Conservation (phyloP, 1,284 basidiomycete species). For the Phellopilus nigrolimitatus region DNA sequence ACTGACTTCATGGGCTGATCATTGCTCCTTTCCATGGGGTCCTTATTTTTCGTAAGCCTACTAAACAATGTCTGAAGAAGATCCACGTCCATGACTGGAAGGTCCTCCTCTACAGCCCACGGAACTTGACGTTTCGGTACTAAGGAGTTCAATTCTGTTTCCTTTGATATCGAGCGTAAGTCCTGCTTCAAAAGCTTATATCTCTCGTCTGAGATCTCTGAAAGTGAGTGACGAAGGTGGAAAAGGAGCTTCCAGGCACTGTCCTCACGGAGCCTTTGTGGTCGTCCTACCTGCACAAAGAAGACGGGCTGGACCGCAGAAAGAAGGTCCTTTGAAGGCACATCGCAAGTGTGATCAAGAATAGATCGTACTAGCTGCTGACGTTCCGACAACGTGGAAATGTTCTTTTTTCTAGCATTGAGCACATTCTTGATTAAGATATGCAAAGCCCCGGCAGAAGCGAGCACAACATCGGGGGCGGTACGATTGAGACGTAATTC, state of each 20-base stretch:
- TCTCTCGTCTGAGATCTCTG: slow-evolving; percentile 10
- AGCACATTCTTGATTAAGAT: background rate
- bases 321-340: slow-evolving; percentile 61
- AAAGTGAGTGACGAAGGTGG: slow-evolving; percentile 60
- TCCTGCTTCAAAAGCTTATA: background rate
- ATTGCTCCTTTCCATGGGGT: slow-evolving; percentile 4
- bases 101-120: slow-evolving; percentile 14
- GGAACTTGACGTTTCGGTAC: slow-evolving; percentile 9
- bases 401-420: background rate
- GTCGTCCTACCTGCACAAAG: slow-evolving; percentile 66
- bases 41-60: background rate
- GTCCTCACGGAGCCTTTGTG: slow-evolving; percentile 60
- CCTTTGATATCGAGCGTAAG: background rate
- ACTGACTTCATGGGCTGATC: slow-evolving; percentile 1
- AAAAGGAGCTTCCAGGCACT: slow-evolving; percentile 65
- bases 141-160: background rate
- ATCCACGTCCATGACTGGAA: slow-evolving; percentile 8
- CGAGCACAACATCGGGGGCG: slow-evolving; percentile 21
- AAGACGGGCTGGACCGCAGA: slow-evolving; percentile 78
- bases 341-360: slow-evolving; percentile 43
- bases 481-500: slow-evolving; percentile 3
- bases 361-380: slow-evolving; percentile 40
- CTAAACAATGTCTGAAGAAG: slow-evolving; percentile 8
- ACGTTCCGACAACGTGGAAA: background rate
- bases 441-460: slow-evolving; percentile 12